Percentiles rank a stretch among this genome's conserved stretches.
These are phyloP conservation scores for Microbotryum saponariae DNA, from an alignment of 1,284 basidiomycete genomes.

Conservation along the genomic window DNA sequence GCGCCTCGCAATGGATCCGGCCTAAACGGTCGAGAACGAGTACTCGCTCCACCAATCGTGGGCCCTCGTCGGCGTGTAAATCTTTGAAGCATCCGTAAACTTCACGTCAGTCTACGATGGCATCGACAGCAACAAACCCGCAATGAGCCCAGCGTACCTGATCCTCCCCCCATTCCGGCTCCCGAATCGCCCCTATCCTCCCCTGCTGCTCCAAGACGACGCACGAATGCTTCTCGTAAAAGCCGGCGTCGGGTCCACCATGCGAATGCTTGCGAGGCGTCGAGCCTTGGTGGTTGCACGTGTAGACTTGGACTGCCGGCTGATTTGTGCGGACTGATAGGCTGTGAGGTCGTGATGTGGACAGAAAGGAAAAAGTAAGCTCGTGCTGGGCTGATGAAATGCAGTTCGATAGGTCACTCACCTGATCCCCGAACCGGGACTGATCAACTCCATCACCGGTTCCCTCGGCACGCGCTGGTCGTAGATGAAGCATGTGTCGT, in stretches of 20 bases:
- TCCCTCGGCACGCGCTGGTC: constrained; percentile 32
- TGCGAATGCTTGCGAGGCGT: constrained; percentile 45
- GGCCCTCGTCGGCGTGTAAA: constrained; percentile 1
- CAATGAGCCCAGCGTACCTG: constrained; percentile 42
- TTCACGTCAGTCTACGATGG: too few species aligned
- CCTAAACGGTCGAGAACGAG: constrained; percentile 3
- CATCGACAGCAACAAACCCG: neutral
- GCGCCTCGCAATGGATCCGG: neutral
- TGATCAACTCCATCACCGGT: constrained; percentile 46
- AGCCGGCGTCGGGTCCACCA: constrained; percentile 42
- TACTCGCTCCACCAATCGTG: constrained; percentile 23
- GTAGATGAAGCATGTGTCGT: constrained; percentile 38
- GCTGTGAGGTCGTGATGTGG: constrained; percentile 42
- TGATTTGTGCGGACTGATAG: constrained; percentile 48
- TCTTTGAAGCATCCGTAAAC: neutral
- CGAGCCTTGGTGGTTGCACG: constrained; percentile 46
- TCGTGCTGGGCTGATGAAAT: too few species aligned
- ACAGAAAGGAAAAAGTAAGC: neutral
- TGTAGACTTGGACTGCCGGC: constrained; percentile 48
- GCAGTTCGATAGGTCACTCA: constrained; percentile 18
- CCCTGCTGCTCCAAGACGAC: constrained; percentile 50
- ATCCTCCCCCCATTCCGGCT: constrained; percentile 46
- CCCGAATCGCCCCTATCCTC: constrained; percentile 50
- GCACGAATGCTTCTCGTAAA: constrained; percentile 46
- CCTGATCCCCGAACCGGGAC: constrained; percentile 49